Evolutionary conservation across 495 filamentous ascomycete genomes (phyloP), one percentile per base, ranked within the genome.

Genomic region (Neurospora sp.): DNA sequence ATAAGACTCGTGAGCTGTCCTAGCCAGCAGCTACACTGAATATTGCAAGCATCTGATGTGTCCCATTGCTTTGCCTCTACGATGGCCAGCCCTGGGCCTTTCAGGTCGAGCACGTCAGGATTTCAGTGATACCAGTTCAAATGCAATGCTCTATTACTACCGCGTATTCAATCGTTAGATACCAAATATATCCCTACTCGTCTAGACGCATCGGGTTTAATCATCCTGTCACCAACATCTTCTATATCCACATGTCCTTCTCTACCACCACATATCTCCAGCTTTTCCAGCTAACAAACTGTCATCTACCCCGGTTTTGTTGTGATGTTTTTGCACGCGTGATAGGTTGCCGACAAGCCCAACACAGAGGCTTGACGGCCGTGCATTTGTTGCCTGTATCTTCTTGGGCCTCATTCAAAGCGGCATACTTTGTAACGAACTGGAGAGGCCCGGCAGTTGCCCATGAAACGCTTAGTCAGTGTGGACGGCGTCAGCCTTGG

Each of bases 401-500:
- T 42, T 34, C 24, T 36, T 69, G 69, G 54, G 66, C 73, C 76
- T 40, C 74, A 39, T 69, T 70, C 73, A 76, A 77, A 77, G 77
- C 76, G 70, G 73, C 62, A 73, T 62, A 69, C 73, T 75, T 75
- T 77, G 75, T n/a, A 43, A 48, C 73, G 62, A 59, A 74, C 48
- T 39, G 19, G 39, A 24, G 69, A 69, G 71, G 43, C 69, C 73
- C 69, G 66, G 34, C 11, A 38, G 38, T 15, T 17, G 19, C 48
- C 34, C 40, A 4, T 62, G 54, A 15, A 4, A 37, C 59, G 36
- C 71, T 81, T 86, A 86, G 84, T 90, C 87, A 78, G 88, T 88
- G 81, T 85, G 83, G 78, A 90, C 88, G 79, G 91, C 88, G 78
- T 97, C 94, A 82, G 92, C 94, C 88, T 96, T 93, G 74, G 93